These are phyloP conservation scores for Dendrostoma leiphaemia DNA, from an alignment of 2,329 filamentous ascomycete genomes.

Conservation along the genomic window DNA sequence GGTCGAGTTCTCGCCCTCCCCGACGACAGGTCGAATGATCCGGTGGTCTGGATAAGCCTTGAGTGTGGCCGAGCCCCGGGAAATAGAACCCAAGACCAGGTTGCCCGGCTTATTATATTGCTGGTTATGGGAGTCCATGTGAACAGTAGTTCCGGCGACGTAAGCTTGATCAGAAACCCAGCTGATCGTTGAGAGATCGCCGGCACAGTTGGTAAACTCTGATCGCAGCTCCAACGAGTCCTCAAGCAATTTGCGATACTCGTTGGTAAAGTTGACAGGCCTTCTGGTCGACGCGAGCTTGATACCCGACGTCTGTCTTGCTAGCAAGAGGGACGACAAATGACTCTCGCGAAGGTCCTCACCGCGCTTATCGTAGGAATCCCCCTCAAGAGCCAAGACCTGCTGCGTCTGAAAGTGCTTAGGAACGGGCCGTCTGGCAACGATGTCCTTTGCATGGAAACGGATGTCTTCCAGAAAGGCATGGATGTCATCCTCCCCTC, in stretches of 20 bases:
- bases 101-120: slow-evolving; percentile 67
- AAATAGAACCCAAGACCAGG: slow-evolving; percentile 52
- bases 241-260: slow-evolving; percentile 45
- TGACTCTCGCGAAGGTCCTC: slow-evolving; percentile 28
- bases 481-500: slow-evolving; percentile 32
- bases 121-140: slow-evolving; percentile 62
- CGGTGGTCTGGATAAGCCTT: slow-evolving; percentile 56
- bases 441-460: slow-evolving; percentile 36
- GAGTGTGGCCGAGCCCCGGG: slow-evolving; percentile 37
- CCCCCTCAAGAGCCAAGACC: slow-evolving; percentile 30
- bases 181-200: slow-evolving; percentile 56
- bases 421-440: slow-evolving; percentile 21
- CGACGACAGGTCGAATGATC: slow-evolving; percentile 51
- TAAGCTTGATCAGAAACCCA: slow-evolving; percentile 56
- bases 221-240: slow-evolving; percentile 49
- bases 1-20: slow-evolving; percentile 53
- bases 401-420: slow-evolving; percentile 21
- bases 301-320: slow-evolving; percentile 48
- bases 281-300: slow-evolving; percentile 40
- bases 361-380: slow-evolving; percentile 27
- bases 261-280: slow-evolving; percentile 43
- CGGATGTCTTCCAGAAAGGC: slow-evolving; percentile 37
- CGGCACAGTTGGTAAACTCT: slow-evolving; percentile 61
- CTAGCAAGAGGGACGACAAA: slow-evolving; percentile 42
- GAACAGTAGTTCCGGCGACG: slow-evolving; percentile 60